Base-by-base conservation (phyloP, 2,329 filamentous ascomycete genomes). In the Raffaelea arxii region DNA sequence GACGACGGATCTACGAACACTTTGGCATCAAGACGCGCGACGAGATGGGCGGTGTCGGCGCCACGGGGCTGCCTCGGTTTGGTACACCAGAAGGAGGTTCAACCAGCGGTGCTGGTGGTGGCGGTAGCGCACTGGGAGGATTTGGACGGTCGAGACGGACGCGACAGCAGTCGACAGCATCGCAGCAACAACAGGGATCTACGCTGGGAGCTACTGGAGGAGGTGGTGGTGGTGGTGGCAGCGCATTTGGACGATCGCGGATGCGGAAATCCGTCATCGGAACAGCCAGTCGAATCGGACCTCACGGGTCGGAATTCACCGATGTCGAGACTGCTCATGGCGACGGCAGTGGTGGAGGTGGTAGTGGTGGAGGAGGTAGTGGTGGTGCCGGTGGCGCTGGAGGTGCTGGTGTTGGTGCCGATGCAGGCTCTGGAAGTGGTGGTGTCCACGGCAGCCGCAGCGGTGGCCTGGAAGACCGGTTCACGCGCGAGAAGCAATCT, bases 1-100 rank as follows among this genome's bases (percentile, higher is more conserved):
- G 91, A 52, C 87, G 86, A 64, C 82, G 82, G 54, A 95, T 98
- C 53, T 97, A 96, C 65, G 82, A 95, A 58, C 92, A 98, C 65
- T 97, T 98, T 63, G 92, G 92, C 14, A 84, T 98, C 60, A 83
- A 80, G 59, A 69, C 75, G 6, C 69, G 70, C 22, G 75, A 80
- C 41, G 72, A 73, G 25, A 50, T 59, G 7, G 55, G 55, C 48
- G 41, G 37, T 11, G 41, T 22, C 6, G 46, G 41, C 14, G 6
- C 61, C 41, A 43, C 47, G 25, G 44, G 27, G 2, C 41, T 48
- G 5, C 41, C 47, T 25, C 51, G 51, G 14, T 49, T 40, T 25
- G 53, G 49, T 36, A 49, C 47, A 30, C 47, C 51, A 38, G 45
- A 51, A 6, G 23, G 12, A 49, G 48, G 27, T 9, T 30, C 51